Base-by-base conservation (phyloP, 2,329 filamentous ascomycete genomes). In the Botryotinia convoluta region DNA sequence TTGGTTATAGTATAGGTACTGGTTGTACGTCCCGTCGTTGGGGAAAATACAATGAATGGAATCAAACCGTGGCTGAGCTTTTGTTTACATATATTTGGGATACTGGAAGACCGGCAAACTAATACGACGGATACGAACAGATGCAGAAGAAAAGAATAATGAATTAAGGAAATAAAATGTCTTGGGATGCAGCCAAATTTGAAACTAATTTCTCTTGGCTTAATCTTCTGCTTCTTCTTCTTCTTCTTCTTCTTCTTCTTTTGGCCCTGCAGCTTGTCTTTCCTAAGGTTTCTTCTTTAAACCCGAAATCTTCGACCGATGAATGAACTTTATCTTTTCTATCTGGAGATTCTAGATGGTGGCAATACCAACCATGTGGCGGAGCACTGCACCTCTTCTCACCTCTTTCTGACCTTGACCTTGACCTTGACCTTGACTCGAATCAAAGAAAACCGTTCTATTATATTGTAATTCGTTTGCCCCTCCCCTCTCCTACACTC, bases 201-300 rank as follows among this genome's bases (percentile, higher is more conserved):
- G 48, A n/a, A 39, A 16, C 26, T 22, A 57, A 63, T 54, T 48
- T 54, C 35, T 42, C 64, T 68, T 68, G 64, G 64, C 64, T 57
- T 8, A 68, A 51, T 51, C 48, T n/a, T n/a, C 26, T 14, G 2
- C 26, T n/a, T 4, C 48, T 51, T 1, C 48, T 51, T 26, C 22
- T n/a, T 5, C 45, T 26, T 35, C 60, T 62, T 44, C 26, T n/a
- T 29, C 29, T 12, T 44, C 16, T 35, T 35, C 32, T 22, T 22
- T 14, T 44, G 7, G 18, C 8, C n/a, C 51, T n/a, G 4, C 48
- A 29, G 51, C n/a, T 29, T 18, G 51, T 54, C 10, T 39, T 12
- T 12, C 42, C 4, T 22, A 9, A 48, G 44, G 8, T 18, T 7
- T 35, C 32, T 4, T 39, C 48, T 42, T 8, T 54, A 29, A 54